Base-by-base conservation (phyloP, 2,329 filamentous ascomycete genomes). In the Alternaria sp. region DNA sequence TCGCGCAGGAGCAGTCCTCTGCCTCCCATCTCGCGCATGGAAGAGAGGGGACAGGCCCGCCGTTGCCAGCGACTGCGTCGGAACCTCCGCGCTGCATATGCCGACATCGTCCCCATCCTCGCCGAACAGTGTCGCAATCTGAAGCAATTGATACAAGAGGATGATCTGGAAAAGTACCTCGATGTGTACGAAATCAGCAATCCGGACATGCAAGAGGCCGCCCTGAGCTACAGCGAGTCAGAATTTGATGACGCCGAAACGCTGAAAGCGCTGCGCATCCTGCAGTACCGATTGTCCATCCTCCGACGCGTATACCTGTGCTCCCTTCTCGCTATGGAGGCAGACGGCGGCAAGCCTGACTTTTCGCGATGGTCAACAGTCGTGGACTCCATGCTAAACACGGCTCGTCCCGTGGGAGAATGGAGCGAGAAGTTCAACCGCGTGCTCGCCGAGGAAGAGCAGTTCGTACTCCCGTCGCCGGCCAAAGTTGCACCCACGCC, bases 11-110 rank as follows among this genome's bases (percentile, higher is more conserved):
- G 93, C 84, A 91, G 89, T 15, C 95, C 94, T 23, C 82, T 98
- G 36, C 95, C 96, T 7, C 96, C 96, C n/a, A 91, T 97, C 63
- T 96, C 92, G 69, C 89, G 95, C 49, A 85, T 99, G 30, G 96
- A 99, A 77, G 93, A 96, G 70, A 89, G 89, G 63, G 89, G 89
- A 46, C 92, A 96, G 77, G 87, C 85, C 8, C 87, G 93, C 70
- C 90, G 93, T 74, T 99, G 96, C 76, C 83, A 90, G 65, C 88
- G 93, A 66, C 83, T 99, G 40, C 91, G 96, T 64, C 90, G 90
- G 66, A 88, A 88, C n/a, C 84, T 98, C 7, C 89, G 89, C 56
- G 86, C 86, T 50, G 89, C 89, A 63, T 88, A 97, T 65, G 86
- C 86, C 43, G 87, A 90, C 13, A 86, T 91, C 56, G 88, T 97